Evolutionary conservation across 192 early-diverging fungal genomes (phyloP), one percentile per base, ranked within the genome.

Genomic region (Coemansia sp.): DNA sequence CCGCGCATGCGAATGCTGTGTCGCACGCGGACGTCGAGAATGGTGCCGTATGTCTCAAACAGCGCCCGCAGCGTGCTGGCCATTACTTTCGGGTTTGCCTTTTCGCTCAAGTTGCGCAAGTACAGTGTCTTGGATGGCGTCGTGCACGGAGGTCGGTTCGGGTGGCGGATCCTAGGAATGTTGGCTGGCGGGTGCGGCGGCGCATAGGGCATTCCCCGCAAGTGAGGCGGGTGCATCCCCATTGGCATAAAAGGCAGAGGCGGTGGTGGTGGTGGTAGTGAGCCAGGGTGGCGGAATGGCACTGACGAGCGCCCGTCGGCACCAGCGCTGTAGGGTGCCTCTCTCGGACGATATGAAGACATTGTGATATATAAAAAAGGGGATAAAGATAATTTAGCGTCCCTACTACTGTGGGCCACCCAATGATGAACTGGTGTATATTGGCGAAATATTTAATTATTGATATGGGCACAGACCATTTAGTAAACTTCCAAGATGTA

Each of bases 401-500:
- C 26, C 26, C 26, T 26, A 26, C 26, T 26, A 26, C 26, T 26
- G 26, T 26, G 26, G 26, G 26, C 26, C 26, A 26, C 26, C 26
- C 26, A 26, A 26, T 26, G 26, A 26, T 26, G 9, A 21, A 23
- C 5, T 50, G 8, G 47, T 10, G 14, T n/a, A n/a, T 46, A 46
- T 46, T 46, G 43, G 43, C 6, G 43, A 14, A n/a, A 50, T 0
- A 13, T n/a, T 26, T 30, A 30, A 55, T 30, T 55, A 55, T 30
- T 30, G 52, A 14, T 55, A 55, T 55, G 52, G 52, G 52, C 52
- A 10, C 33, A 57, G 26, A 26, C 26, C 26, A 26, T 26, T 26
- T 86, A 92, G 76, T 93, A 93, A 2, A 98, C 96, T 81, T 98
- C 96, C 35, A 98, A 86, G 21, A 96, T 89, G 73, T 95, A 98